phyloP scores from a whole-genome alignment of 2,329 filamentous ascomycete genomes.

The Fusarium sp. region DNA sequence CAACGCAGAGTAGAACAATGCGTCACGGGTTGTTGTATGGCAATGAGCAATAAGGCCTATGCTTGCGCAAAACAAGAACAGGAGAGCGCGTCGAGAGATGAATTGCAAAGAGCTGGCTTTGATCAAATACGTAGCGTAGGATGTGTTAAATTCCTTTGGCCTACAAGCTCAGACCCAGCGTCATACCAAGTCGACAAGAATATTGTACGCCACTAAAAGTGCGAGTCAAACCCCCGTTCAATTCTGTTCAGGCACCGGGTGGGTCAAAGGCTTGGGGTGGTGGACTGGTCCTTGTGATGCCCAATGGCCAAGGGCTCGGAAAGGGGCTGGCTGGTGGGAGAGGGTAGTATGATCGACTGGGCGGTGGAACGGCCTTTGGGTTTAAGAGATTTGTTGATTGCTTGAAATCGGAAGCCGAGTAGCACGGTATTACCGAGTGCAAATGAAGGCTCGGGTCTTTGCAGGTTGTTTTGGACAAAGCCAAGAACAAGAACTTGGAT shows the following conservation, averaged over 20 bases:
- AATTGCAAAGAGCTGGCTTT: conserved; percentile 36
- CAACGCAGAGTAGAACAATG: conserved; percentile 37
- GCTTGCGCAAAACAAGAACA: conserved; percentile 18
- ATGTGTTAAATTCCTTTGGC: conserved; percentile 52
- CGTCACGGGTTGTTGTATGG: conserved; percentile 32
- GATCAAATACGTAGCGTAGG: conserved; percentile 44
- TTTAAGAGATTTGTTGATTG: conserved; percentile 11
- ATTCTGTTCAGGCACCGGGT: conserved; percentile 39
- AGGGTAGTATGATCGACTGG: conserved; percentile 41
- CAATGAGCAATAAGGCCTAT: conserved; percentile 15
- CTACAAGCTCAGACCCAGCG: conserved; percentile 49
- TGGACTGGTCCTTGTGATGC: conserved; percentile 38
- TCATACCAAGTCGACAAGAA: conserved; percentile 49
- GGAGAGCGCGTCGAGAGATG: conserved; percentile 25
- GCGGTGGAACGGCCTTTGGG: conserved; percentile 31
- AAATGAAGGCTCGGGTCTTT: conserved; percentile 28
- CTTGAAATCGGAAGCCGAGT: conserved; percentile 10
- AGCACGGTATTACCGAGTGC: conserved; percentile 30
- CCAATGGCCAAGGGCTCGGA: conserved; percentile 41
- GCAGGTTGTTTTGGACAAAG: conserved; percentile 25
- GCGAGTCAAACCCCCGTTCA: conserved; percentile 43
- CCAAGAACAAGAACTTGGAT: conserved; percentile 12
- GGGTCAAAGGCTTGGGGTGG: conserved; percentile 44
- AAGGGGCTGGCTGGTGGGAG: conserved; percentile 45
- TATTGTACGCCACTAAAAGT: conserved; percentile 42